A percentile compares a stretch with the other conserved stretches of the same genome.
Evolutionary conservation across 768 basidiomycete genomes (phyloP).

Genomic region (Inosperma sp.): DNA sequence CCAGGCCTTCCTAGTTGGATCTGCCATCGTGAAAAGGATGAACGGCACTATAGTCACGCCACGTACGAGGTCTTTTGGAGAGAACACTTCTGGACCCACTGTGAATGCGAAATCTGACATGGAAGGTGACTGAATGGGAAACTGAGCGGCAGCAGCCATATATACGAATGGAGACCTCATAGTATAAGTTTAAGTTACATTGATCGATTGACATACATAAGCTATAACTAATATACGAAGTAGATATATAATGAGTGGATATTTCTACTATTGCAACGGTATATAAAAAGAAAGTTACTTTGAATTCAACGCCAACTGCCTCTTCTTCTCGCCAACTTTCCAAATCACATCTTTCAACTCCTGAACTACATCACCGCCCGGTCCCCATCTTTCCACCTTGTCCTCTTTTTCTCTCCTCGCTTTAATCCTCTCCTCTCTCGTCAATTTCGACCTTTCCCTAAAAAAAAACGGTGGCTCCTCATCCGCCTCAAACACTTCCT

Average conservation of each 20-base stretch:
- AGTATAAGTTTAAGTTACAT: too few relatives aligned
- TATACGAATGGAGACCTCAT: too few relatives aligned
- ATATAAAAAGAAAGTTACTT: too few relatives aligned
- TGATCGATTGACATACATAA: too few relatives aligned
- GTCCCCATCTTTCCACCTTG: slow-evolving; percentile 47
- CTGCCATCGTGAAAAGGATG: slow-evolving; percentile 18
- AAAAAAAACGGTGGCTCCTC: slow-evolving; percentile 39
- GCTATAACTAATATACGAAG: too few relatives aligned
- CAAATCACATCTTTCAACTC: slow-evolving; percentile 84
- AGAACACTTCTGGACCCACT: slow-evolving; percentile 54
- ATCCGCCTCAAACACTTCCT: slow-evolving; percentile 82
- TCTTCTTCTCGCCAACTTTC: slow-evolving; percentile 71
- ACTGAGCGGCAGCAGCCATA: too few relatives aligned
- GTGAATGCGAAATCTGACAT: slow-evolving; percentile 52
- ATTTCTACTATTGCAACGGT: too few relatives aligned
- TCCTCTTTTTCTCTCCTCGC: slow-evolving; percentile 44
- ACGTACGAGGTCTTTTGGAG: slow-evolving; percentile 60
- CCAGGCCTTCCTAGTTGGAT: slow-evolving; percentile 65
- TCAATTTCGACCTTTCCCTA: slow-evolving; percentile 61
- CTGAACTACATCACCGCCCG: slow-evolving; percentile 74
- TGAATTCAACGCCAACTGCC: slow-evolving; percentile 51
- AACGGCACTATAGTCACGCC: background rate
- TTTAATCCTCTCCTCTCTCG: slow-evolving; percentile 74
- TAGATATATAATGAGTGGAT: too few relatives aligned
- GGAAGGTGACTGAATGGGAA: background rate